Conservation (phyloP, 495 filamentous ascomycete genomes). For the Hyaloscypha variabilis region DNA sequence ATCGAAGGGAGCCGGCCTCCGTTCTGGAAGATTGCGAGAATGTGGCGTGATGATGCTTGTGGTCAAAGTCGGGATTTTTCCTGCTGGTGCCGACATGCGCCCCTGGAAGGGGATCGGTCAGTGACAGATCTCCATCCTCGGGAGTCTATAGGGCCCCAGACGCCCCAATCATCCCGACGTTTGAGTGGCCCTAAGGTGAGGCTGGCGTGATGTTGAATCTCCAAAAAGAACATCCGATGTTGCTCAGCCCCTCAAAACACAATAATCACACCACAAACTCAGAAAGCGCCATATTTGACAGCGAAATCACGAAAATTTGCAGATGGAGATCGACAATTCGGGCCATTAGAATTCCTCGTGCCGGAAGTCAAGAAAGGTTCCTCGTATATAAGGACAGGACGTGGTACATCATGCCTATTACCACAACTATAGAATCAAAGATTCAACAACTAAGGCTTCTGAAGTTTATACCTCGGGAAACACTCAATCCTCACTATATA, state of each 20-base stretch:
- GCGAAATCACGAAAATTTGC: neutral
- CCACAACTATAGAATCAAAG: neutral
- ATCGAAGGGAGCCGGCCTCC: neutral
- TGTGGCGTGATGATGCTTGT: neutral
- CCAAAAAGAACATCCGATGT: neutral
- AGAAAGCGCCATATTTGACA: neutral
- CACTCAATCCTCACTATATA: slow-evolving; percentile 13
- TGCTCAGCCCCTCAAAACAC: neutral
- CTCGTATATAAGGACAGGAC: neutral
- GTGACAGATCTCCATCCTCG: neutral
- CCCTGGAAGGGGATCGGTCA: neutral
- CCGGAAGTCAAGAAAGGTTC: neutral
- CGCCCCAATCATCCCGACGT: neutral
- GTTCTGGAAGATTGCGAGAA: neutral
- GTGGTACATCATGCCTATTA: neutral
- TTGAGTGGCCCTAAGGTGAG: neutral
- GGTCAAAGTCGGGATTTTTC: neutral
- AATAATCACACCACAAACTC: neutral
- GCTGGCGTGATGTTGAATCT: neutral
- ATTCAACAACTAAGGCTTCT: neutral
- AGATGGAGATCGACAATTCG: neutral
- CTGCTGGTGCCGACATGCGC: neutral
- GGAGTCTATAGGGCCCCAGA: neutral
- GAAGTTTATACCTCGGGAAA: neutral
- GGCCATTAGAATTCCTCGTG: neutral